Evolutionary conservation across 2,329 filamentous ascomycete species (phyloP).

Genomic region (Fusarium neocosmosporiellum): DNA sequence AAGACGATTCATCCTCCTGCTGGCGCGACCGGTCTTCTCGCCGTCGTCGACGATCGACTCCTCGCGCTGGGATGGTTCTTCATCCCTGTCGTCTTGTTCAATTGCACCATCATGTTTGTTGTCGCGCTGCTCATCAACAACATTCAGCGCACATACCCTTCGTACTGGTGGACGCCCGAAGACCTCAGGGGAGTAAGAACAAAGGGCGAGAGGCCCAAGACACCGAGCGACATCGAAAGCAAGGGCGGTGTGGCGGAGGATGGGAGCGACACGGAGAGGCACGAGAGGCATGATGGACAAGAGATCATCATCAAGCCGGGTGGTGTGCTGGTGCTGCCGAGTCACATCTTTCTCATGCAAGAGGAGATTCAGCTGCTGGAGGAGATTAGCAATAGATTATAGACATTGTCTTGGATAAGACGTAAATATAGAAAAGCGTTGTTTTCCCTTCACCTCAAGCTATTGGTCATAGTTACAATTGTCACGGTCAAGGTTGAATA

Average conservation of each 20-base stretch:
- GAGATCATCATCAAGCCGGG: constrained; percentile 51
- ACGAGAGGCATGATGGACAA: constrained; percentile 26
- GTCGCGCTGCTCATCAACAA: constrained; percentile 77
- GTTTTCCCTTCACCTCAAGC: background rate
- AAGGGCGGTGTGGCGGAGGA: constrained; percentile 20
- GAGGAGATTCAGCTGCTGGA: constrained; percentile 52
- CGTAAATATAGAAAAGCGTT: background rate
- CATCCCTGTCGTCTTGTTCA: constrained; percentile 71
- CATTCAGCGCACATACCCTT: constrained; percentile 72
- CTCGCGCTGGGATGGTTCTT: constrained; percentile 75
- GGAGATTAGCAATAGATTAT: constrained; percentile 50
- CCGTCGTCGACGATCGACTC: constrained; percentile 68
- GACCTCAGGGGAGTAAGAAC: constrained; percentile 30
- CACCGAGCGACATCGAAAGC: constrained; percentile 25
- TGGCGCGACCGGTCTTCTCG: constrained; percentile 78
- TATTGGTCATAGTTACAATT: background rate
- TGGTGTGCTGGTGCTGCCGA: constrained; percentile 49
- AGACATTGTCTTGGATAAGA: background rate
- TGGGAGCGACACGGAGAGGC: constrained; percentile 23
- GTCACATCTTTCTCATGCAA: constrained; percentile 51
- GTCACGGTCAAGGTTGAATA: background rate
- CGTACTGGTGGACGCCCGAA: constrained; percentile 76
- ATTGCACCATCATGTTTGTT: constrained; percentile 68
- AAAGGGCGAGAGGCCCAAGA: background rate
- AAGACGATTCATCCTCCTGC: constrained; percentile 80